Percentiles rank a stretch among this genome's conserved stretches.
phyloP scores from a whole-genome alignment of 2,329 filamentous ascomycete species.

The Zasmidium citrigriseum region DNA sequence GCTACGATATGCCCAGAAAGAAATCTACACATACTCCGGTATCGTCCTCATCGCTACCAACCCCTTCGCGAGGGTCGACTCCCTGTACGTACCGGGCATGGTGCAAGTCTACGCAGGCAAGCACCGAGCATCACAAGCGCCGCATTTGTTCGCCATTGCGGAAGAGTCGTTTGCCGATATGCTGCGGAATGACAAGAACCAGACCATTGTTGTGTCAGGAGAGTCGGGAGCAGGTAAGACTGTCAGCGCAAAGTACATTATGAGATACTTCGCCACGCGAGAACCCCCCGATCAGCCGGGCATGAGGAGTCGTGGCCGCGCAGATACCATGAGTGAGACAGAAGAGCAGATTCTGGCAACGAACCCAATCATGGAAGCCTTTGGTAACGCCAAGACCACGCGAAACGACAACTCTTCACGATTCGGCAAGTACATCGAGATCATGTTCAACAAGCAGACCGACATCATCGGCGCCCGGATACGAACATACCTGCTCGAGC shows the following conservation, averaged over 20 bases:
- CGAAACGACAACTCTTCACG: slow-evolving; percentile 98
- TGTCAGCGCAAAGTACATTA: slow-evolving; percentile 99
- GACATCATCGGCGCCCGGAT: slow-evolving; percentile 99
- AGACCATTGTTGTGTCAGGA: slow-evolving; percentile 98
- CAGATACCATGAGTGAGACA: slow-evolving; percentile 89
- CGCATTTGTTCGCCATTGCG: slow-evolving; percentile 97
- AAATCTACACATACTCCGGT: slow-evolving; percentile 99
- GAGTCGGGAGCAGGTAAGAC: slow-evolving; percentile 99
- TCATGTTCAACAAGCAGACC: slow-evolving; percentile 94
- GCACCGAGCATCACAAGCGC: slow-evolving; percentile 92
- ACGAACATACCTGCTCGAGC: slow-evolving; percentile 90
- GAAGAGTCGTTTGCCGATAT: slow-evolving; percentile 99
- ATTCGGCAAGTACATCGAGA: slow-evolving; percentile 99
- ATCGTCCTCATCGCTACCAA: slow-evolving; percentile 99
- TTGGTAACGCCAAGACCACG: slow-evolving; percentile 99
- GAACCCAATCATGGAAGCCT: slow-evolving; percentile 99
- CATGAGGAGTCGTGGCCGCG: slow-evolving; percentile 71
- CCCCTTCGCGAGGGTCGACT: slow-evolving; percentile 95
- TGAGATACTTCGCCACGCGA: slow-evolving; percentile 98
- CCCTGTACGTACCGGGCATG: slow-evolving; percentile 97
- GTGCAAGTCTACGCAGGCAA: slow-evolving; percentile 99
- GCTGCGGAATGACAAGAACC: slow-evolving; percentile 92
- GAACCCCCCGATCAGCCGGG: slow-evolving; percentile 88
- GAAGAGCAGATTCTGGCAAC: slow-evolving; percentile 98
- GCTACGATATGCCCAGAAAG: slow-evolving; percentile 94